These are phyloP conservation scores for Globisporangium barbulae DNA, from an alignment of 352 stramenopile species.

Conservation along the genomic window DNA sequence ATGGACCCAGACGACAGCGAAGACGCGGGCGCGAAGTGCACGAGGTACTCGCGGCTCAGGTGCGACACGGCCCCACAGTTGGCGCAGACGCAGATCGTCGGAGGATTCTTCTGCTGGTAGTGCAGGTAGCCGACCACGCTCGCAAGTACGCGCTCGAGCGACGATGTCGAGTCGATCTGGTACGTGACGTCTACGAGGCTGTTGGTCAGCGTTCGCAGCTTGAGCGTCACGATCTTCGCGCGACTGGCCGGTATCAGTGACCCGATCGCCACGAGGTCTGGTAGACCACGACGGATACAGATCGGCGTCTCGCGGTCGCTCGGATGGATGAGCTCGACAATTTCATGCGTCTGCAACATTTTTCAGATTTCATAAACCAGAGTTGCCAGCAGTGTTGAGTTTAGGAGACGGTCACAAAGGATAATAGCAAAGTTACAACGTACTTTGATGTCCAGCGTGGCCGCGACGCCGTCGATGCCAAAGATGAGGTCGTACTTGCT, in stretches of 20 bases:
- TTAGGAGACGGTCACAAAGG: neutral
- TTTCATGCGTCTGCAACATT: constrained; percentile 36
- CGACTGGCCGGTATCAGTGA: constrained; percentile 47
- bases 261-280: constrained; percentile 53
- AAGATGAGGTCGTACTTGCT: constrained; percentile 55
- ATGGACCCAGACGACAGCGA: constrained; percentile 16
- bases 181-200: constrained; percentile 43
- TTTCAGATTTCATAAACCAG: neutral
- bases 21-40: constrained; percentile 10
- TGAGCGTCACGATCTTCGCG: constrained; percentile 55
- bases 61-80: constrained; percentile 60
- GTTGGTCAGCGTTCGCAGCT: constrained; percentile 25
- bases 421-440: neutral
- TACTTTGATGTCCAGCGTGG: constrained; percentile 64
- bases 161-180: constrained; percentile 40
- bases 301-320: constrained; percentile 25
- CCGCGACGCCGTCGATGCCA: constrained; percentile 58
- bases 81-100: constrained; percentile 49
- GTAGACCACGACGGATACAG: constrained; percentile 40
- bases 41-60: constrained; percentile 41
- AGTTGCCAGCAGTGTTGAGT: neutral
- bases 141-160: constrained; percentile 38
- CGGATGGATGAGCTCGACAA: constrained; percentile 24
- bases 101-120: constrained; percentile 31
- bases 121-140: constrained; percentile 46